A percentile compares a stretch with the other conserved stretches of the same genome.
Conservation (phyloP, 2,329 filamentous ascomycete species). For the Geoglossum cookeanum region DNA sequence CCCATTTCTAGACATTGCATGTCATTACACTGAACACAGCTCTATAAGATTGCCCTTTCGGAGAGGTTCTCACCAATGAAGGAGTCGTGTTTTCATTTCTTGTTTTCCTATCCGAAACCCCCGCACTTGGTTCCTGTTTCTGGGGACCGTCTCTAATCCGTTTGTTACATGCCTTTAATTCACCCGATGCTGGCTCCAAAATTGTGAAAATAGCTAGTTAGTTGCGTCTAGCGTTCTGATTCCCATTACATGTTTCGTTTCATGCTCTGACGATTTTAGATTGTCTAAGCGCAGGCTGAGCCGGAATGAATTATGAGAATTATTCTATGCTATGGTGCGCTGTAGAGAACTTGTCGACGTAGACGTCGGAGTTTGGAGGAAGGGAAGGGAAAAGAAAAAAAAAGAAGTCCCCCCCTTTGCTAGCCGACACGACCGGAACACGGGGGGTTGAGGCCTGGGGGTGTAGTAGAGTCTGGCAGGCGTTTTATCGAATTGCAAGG, state of each 20-base stretch:
- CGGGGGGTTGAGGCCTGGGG: not conserved
- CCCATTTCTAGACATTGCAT: not conserved
- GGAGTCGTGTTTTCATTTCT: not conserved
- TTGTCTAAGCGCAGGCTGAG: conserved; percentile 2
- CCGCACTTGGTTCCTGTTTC: not conserved
- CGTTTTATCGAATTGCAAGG: not conserved
- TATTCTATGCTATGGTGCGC: not conserved
- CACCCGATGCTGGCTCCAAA: conserved; percentile 1
- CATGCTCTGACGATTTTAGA: conserved; percentile 2
- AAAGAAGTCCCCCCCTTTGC: not conserved
- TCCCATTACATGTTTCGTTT: not conserved
- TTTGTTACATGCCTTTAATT: conserved; percentile 1
- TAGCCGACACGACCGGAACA: not conserved
- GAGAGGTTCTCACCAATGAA: not conserved
- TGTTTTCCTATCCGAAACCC: not conserved
- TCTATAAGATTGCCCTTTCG: not conserved
- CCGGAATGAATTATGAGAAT: not conserved
- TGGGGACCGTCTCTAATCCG: not conserved
- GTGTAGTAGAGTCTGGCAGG: not conserved
- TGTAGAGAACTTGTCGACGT: too few species aligned
- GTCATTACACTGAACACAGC: not conserved
- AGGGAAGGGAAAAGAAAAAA: not conserved
- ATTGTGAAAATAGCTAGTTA: conserved; percentile 2
- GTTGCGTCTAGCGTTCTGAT: not conserved
- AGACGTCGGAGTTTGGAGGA: not conserved